A percentile compares a stretch with the other conserved stretches of the same genome.
phyloP scores from a whole-genome alignment of 2,329 filamentous ascomycete genomes.

The Pyrenochaeta sp. region DNA sequence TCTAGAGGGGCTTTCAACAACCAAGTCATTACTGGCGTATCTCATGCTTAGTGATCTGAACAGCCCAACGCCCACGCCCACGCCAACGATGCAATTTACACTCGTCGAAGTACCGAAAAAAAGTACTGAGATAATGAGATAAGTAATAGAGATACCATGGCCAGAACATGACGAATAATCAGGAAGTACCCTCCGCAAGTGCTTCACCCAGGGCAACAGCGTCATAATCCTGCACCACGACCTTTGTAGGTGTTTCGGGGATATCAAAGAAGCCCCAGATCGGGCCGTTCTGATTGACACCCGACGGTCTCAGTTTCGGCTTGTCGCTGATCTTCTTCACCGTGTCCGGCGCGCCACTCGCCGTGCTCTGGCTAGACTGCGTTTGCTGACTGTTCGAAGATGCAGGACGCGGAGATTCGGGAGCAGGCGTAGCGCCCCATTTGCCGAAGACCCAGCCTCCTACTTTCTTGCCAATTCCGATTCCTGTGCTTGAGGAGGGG shows the following conservation, averaged over 20 bases:
- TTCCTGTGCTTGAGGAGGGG: constrained; percentile 24
- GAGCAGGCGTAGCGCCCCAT: constrained; percentile 65
- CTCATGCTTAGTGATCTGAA: no score
- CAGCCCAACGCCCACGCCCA: no score
- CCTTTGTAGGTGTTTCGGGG: constrained; percentile 42
- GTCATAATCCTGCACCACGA: constrained; percentile 49
- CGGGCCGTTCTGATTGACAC: constrained; percentile 50
- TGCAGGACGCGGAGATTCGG: constrained; percentile 25
- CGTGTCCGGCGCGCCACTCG: constrained; percentile 9
- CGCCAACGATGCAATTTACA: not conserved
- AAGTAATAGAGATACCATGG: not conserved
- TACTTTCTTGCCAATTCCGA: constrained; percentile 61
- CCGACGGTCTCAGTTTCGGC: constrained; percentile 38
- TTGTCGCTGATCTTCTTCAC: constrained; percentile 26
- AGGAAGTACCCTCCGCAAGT: constrained; percentile 30
- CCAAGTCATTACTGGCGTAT: no score
- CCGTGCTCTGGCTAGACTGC: constrained; percentile 21
- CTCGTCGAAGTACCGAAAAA: not conserved
- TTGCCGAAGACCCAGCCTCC: constrained; percentile 71
- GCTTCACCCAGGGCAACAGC: constrained; percentile 50
- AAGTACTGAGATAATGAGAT: not conserved
- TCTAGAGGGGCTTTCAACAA: no score
- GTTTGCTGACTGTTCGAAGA: constrained; percentile 34
- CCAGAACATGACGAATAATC: not conserved
- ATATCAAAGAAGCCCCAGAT: constrained; percentile 52